Evolutionary conservation across 495 filamentous ascomycete species (phyloP), one percentile per base, ranked within the genome.

Genomic region (Aspergillus egyptiacus): DNA sequence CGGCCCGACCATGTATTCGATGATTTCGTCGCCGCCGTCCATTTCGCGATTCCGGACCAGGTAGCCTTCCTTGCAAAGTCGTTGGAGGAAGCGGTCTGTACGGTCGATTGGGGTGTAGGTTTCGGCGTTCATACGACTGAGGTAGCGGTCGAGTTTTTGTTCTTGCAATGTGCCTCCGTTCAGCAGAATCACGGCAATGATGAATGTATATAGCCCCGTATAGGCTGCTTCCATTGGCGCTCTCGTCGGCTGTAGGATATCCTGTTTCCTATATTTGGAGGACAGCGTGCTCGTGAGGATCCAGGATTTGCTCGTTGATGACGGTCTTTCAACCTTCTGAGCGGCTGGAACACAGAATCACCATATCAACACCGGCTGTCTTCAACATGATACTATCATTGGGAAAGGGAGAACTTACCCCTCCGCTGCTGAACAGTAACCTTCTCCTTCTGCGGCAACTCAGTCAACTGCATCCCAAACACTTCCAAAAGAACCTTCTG

Each of bases 401-500:
- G 2, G 8, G 36, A 35, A 34, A 35, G 6, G 31, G 35, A 14
- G 35, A 34, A 62, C 73, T 71, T 79, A 84, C 82, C 87, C 79
- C 79, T 83, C 70, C 78, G 85, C 37, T 94, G 81, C 17, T 74
- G 76, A 50, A 95, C 61, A 11, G 83, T 86, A 11, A 81, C 71
- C 66, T 91, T 94, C 64, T 97, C 93, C 57, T 73, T 79, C 17
- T 71, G 70, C 0, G 91, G 91, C 45, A 95, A 71, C 65, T 94
- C 90, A 1, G 74, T 70, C 76, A 96, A 78, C 63, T 89, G 79
- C 87, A 96, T 93, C 3, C 91, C 91, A 60, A 95, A 95, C 6
- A 75, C 71, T 2, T 59, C 66, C 19, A 73, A 66, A 23, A 96
- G 68, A 50, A 80, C 73, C 14, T 68, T 68, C 64, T 91, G 87